These are phyloP conservation scores for Pseudoturritis turrita DNA, from an alignment of 345 rosid species.

Conservation along the genomic window DNA sequence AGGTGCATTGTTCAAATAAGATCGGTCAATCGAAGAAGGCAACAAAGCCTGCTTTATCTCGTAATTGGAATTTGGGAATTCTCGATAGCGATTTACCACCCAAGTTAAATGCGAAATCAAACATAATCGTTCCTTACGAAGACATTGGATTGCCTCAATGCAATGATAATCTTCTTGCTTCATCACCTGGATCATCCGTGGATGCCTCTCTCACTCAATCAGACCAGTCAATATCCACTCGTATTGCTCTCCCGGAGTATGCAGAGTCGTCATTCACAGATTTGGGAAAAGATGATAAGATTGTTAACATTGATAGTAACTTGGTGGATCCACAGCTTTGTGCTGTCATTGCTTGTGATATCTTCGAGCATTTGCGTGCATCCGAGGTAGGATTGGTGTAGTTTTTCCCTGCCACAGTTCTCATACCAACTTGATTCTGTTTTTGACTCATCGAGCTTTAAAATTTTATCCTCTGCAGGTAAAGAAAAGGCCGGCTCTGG, in stretches of 20 bases:
- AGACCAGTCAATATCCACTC: constrained; percentile 47
- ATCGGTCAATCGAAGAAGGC: constrained; percentile 14
- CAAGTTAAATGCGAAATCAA: constrained; percentile 28
- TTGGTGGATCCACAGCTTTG: constrained; percentile 39
- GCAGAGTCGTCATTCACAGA: constrained; percentile 9
- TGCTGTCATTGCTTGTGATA: constrained; percentile 34
- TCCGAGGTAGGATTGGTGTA: constrained; percentile 31
- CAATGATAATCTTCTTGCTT: background rate
- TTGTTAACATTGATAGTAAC: constrained; percentile 25
- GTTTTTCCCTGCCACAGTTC: background rate
- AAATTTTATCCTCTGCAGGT: constrained; percentile 31
- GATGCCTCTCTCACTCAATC: constrained; percentile 56
- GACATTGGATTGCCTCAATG: background rate
- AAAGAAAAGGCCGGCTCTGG: constrained; percentile 36
- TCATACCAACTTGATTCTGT: too few relatives aligned
- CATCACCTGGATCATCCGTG: constrained; percentile 30
- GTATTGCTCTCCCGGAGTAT: constrained; percentile 52
- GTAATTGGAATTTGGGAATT: constrained; percentile 14
- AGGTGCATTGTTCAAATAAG: constrained; percentile 24
- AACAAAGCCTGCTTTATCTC: constrained; percentile 12
- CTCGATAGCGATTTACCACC: constrained; percentile 6
- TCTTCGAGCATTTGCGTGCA: constrained; percentile 35
- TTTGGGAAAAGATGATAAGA: constrained; percentile 4
- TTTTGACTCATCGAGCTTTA: too few relatives aligned
- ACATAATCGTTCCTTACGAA: constrained; percentile 24